Evolutionary conservation across 2,329 filamentous ascomycete species (phyloP).

Genomic region (Dothidotthia symphoricarpi): DNA sequence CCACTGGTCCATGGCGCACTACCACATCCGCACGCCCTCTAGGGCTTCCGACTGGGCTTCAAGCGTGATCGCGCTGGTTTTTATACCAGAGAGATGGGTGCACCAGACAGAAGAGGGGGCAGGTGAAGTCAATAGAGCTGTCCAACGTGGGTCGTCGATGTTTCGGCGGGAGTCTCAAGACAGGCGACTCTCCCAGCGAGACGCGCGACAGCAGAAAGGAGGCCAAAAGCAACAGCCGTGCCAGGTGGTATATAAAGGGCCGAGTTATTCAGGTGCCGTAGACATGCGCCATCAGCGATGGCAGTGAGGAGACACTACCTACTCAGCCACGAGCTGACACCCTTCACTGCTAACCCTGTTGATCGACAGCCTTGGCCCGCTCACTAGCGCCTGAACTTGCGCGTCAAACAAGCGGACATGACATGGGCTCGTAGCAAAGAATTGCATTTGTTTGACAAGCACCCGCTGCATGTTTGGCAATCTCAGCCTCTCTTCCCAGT

Average conservation of each 20-base stretch:
- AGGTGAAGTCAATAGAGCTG: constrained; percentile 4
- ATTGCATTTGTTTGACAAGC: too few species aligned
- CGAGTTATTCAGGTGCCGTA: constrained; percentile 11
- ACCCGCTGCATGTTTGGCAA: too few species aligned
- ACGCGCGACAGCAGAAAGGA: constrained; percentile 20
- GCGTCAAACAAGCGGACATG: too few species aligned
- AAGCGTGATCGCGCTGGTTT: constrained; percentile 6
- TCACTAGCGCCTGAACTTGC: too few species aligned
- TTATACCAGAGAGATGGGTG: constrained; percentile 2
- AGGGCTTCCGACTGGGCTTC: constrained; percentile 8
- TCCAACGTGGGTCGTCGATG: constrained; percentile 8
- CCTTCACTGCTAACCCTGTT: too few species aligned
- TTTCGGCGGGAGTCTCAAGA: constrained; percentile 17
- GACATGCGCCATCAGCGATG: constrained; percentile 8
- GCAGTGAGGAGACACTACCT: constrained; percentile 4
- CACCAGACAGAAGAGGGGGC: constrained; percentile 5
- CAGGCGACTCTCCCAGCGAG: constrained; percentile 32
- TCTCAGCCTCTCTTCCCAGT: too few species aligned
- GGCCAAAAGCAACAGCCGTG: constrained; percentile 7
- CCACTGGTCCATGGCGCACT: constrained; percentile 37
- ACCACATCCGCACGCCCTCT: constrained; percentile 18
- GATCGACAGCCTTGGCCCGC: too few species aligned
- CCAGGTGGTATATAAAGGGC: constrained; percentile 10
- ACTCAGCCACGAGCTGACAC: too few species aligned
- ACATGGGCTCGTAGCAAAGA: too few species aligned